phyloP scores from a whole-genome alignment of 352 stramenopile genomes.

The Plasmopara muralis region DNA sequence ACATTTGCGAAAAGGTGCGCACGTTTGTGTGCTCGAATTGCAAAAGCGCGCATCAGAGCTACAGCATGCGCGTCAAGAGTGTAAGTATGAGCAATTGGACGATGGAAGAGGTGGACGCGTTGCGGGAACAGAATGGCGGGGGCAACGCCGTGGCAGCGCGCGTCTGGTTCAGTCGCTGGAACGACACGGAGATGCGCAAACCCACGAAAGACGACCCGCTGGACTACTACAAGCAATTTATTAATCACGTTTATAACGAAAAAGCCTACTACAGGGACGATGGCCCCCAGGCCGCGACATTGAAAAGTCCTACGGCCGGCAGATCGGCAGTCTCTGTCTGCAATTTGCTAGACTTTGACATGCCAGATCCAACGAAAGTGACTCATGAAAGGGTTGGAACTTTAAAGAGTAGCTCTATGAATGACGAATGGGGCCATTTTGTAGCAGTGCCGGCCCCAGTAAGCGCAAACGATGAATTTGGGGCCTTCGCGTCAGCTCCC shows the following conservation, averaged over 20 bases:
- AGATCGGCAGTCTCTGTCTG: conserved; percentile 7
- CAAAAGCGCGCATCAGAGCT: conserved; percentile 93
- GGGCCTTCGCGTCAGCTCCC: conserved; percentile 28
- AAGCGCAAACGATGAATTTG: conserved; percentile 32
- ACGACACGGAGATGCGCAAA: conserved; percentile 62
- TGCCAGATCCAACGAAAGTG: conserved; percentile 22
- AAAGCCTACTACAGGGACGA: conserved; percentile 65
- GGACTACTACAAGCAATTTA: conserved; percentile 84
- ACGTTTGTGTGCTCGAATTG: conserved; percentile 94
- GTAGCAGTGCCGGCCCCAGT: conserved; percentile 15
- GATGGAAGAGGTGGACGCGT: conserved; percentile 82
- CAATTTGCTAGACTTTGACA: conserved; percentile 59
- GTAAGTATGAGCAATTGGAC: conserved; percentile 94
- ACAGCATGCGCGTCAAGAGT: conserved; percentile 92
- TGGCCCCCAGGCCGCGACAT: conserved; percentile 3
- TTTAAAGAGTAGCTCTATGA: conserved; percentile 18
- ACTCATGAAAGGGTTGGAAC: conserved; percentile 32
- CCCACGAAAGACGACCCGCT: conserved; percentile 66
- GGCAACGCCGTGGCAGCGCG: conserved; percentile 80
- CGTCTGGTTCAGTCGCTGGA: conserved; percentile 86
- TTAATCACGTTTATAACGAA: conserved; percentile 81
- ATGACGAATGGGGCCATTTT: conserved; percentile 32
- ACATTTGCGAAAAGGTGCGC: conserved; percentile 89
- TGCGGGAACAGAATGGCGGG: conserved; percentile 80
- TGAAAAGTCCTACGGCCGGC: conserved; percentile 3